Percentiles rank a stretch among this genome's conserved stretches.
phyloP scores from a whole-genome alignment of 2,329 filamentous ascomycete genomes.

The Mariannaea elegans region DNA sequence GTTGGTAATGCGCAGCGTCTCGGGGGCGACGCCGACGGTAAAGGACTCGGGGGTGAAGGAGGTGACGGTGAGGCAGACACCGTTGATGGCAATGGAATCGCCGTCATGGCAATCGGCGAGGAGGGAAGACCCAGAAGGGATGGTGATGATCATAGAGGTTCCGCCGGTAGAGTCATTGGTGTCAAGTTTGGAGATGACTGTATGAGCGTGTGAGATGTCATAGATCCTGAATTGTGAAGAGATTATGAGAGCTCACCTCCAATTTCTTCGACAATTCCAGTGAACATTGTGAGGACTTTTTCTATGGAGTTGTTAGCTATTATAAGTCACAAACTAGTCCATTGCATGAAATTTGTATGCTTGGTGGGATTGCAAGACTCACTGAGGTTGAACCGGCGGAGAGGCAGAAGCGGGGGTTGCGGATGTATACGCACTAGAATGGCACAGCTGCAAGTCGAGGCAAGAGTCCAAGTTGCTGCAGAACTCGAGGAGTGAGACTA shows the following conservation, averaged over 20 bases:
- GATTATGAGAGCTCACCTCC: constrained; percentile 72
- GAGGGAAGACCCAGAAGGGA: constrained; percentile 73
- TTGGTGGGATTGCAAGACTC: not conserved
- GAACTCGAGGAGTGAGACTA: not conserved
- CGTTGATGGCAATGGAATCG: constrained; percentile 95
- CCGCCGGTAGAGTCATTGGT: constrained; percentile 84
- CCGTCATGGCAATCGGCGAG: constrained; percentile 85
- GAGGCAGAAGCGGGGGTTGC: not conserved
- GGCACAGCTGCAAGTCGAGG: not conserved
- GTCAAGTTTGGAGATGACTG: constrained; percentile 86
- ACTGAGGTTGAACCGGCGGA: not conserved
- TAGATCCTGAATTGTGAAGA: not conserved
- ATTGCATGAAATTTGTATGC: not conserved
- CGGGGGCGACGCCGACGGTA: constrained; percentile 92
- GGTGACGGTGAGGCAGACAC: constrained; percentile 92
- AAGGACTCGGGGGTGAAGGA: constrained; percentile 66
- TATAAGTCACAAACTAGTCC: not conserved
- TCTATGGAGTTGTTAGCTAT: not conserved
- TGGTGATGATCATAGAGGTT: constrained; percentile 87
- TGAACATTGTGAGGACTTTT: constrained; percentile 79
- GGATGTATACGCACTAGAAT: not conserved
- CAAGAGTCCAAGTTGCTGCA: not conserved
- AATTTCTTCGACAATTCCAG: constrained; percentile 90
- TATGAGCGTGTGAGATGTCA: constrained; percentile 36
- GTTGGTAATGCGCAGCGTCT: constrained; percentile 95